These are phyloP conservation scores for Cryptosporidium tyzzeri DNA, from an alignment of 169 alveolate species.

Conservation along the genomic window DNA sequence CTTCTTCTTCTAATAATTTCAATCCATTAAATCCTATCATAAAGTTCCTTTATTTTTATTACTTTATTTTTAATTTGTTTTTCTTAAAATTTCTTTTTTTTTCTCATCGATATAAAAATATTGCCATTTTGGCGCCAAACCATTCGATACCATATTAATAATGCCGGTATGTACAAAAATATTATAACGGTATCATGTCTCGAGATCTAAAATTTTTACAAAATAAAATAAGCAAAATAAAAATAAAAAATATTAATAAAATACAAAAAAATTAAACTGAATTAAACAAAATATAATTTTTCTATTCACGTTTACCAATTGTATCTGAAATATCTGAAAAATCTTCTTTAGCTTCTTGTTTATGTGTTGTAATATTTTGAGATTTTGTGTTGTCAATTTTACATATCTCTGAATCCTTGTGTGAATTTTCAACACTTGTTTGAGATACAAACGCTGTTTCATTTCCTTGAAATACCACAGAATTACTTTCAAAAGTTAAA, in stretches of 20 bases:
- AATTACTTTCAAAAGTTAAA: not conserved
- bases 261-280: too few species aligned
- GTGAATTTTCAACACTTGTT: not conserved
- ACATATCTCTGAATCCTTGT: not conserved
- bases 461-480: not conserved
- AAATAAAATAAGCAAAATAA: too few species aligned
- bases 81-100: not conserved
- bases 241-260: too few species aligned
- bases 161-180: slow-evolving; percentile 3
- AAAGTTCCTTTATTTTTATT: not conserved
- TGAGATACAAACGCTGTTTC: not conserved
- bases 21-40: not conserved
- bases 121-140: not conserved
- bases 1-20: not conserved
- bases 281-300: too few species aligned
- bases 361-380: not conserved
- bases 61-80: not conserved
- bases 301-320: not conserved
- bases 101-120: not conserved
- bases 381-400: not conserved
- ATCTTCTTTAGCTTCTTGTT: not conserved
- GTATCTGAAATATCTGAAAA: not conserved
- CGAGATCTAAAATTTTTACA: not conserved
- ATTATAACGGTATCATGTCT: not conserved
- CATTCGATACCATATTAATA: not conserved